Percentiles rank a stretch among this genome's conserved stretches.
These are phyloP conservation scores for Arachis hypogaea DNA, from an alignment of 306 rosid genomes.

Conservation along the genomic window DNA sequence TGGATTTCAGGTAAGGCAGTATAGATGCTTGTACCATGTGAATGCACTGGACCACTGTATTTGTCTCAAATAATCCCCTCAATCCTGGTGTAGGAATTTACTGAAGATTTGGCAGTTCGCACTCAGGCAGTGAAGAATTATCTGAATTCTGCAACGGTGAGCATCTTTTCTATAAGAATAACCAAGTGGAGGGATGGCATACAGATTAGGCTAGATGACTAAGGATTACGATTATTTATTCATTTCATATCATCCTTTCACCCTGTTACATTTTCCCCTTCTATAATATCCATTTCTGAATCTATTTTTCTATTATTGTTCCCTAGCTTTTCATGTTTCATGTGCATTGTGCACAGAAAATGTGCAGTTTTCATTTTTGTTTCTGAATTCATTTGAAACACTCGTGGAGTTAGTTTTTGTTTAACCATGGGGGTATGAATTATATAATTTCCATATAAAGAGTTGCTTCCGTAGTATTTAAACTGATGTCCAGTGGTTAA, in stretches of 20 bases:
- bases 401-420: neutral
- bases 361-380: neutral
- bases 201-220: slow-evolving; percentile 21
- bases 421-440: neutral
- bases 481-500: neutral
- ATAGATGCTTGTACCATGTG: slow-evolving; percentile 25
- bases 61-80: slow-evolving; percentile 28
- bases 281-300: neutral
- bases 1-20: slow-evolving; percentile 76
- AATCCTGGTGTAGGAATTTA: slow-evolving; percentile 68
- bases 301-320: neutral
- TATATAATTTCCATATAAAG: neutral
- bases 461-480: neutral
- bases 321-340: neutral
- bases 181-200: neutral
- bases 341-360: slow-evolving; percentile 11
- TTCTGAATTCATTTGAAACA: neutral
- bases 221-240: neutral
- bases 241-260: neutral
- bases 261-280: neutral
- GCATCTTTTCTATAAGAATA: slow-evolving; percentile 38
- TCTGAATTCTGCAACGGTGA: slow-evolving; percentile 74
- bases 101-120: slow-evolving; percentile 84
- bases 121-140: slow-evolving; percentile 68
- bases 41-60: slow-evolving; percentile 25